A percentile compares a stretch with the other conserved stretches of the same genome.
These are phyloP conservation scores for Stephanodiscus triporus DNA, from an alignment of 108 stramenopile species.

Conservation along the genomic window DNA sequence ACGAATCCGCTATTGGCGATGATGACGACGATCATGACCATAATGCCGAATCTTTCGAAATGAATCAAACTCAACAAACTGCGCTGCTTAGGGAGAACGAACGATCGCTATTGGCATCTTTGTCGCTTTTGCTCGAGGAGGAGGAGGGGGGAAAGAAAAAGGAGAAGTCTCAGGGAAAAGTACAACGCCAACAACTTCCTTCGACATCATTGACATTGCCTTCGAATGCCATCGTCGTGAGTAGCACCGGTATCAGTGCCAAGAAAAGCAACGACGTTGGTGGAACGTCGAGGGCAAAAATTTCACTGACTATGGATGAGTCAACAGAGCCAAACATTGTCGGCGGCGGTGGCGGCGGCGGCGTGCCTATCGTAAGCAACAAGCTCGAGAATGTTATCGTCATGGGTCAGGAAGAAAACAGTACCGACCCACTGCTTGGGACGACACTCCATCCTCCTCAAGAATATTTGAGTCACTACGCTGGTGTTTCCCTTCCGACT, in stretches of 20 bases:
- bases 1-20: neutral
- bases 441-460: conserved; percentile 45
- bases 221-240: conserved; percentile 5
- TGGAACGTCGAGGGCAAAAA: neutral
- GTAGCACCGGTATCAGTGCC: neutral
- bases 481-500: conserved; percentile 36
- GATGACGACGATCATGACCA: neutral
- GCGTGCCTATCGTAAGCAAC: neutral
- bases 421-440: conserved; percentile 13
- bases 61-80: conserved; percentile 11
- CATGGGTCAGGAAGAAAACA: conserved; percentile 1
- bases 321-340: conserved; percentile 5
- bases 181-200: too few species aligned
- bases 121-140: conserved; percentile 36
- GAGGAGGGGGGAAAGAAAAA: conserved; percentile 23
- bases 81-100: conserved; percentile 17
- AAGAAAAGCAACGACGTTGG: neutral
- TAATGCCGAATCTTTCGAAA: neutral
- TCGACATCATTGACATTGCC: neutral
- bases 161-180: neutral
- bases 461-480: conserved; percentile 32
- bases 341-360: neutral
- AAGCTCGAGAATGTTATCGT: conserved; percentile 9
- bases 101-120: conserved; percentile 26
- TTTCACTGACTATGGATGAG: neutral